Conservation (phyloP, 2,329 filamentous ascomycete species). For the Colletotrichum tropicicola region DNA sequence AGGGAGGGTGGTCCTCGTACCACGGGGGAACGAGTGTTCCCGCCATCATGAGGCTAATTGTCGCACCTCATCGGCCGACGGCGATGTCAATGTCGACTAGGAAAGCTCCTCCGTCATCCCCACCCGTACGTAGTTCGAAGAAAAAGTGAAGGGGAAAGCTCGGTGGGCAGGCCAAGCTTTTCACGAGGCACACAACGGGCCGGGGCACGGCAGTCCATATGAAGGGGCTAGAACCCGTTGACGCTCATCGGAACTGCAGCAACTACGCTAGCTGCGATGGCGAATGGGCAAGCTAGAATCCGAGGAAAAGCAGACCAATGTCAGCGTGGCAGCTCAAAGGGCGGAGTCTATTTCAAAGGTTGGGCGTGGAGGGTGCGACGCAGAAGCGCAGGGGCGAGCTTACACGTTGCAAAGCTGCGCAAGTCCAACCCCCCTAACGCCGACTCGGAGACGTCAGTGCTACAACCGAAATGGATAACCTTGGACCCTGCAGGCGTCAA, state of each 20-base stretch:
- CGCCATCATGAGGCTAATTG: not conserved
- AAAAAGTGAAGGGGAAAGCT: not conserved
- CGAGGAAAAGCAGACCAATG: not conserved
- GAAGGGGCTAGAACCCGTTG: not conserved
- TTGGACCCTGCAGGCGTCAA: conserved; percentile 22
- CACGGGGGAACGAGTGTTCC: conserved; percentile 25
- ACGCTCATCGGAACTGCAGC: conserved; percentile 17
- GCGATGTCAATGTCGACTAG: not conserved
- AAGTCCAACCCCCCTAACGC: not conserved
- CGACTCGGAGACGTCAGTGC: conserved; percentile 5
- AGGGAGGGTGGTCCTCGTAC: conserved; percentile 20
- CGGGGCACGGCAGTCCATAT: not conserved
- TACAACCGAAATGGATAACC: not conserved
- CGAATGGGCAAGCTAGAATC: not conserved
- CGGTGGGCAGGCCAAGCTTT: not conserved
- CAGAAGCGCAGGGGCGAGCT: not conserved
- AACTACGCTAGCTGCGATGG: not conserved
- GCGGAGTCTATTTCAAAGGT: conserved; percentile 1
- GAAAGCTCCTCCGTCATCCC: not conserved
- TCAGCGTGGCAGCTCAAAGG: not conserved
- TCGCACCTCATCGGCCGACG: not conserved
- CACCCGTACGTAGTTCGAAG: not conserved
- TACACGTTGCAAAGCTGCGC: too few relatives aligned
- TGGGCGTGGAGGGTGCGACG: not conserved
- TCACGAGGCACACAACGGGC: not conserved